Percentiles rank a stretch among this genome's conserved stretches.
Evolutionary conservation across 148 eudicot species (phyloP).

Genomic region (Chenopodium berlandieri): DNA sequence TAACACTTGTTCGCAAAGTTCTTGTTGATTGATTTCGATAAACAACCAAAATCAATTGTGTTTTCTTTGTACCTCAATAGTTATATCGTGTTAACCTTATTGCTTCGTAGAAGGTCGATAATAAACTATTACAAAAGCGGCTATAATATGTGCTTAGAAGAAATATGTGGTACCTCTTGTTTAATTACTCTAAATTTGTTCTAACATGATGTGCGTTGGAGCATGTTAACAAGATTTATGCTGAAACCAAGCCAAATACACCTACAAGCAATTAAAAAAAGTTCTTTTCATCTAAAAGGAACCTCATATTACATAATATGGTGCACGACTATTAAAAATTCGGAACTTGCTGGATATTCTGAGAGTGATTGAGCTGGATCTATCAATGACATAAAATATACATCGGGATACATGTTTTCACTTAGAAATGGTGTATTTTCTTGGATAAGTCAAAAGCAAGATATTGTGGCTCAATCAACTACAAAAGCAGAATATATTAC

Average conservation of each 20-base stretch:
- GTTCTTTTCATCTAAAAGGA: neutral
- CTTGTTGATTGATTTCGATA: too few species aligned
- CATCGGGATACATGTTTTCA: neutral
- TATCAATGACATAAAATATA: neutral
- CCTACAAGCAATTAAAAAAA: neutral
- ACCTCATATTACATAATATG: neutral
- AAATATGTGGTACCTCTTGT: too few species aligned
- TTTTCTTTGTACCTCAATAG: too few species aligned
- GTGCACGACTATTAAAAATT: neutral
- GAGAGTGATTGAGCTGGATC: neutral
- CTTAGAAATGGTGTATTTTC: neutral
- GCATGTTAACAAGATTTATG: neutral
- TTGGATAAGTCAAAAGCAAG: neutral
- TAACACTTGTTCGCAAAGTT: too few species aligned
- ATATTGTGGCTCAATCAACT: neutral
- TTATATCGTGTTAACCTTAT: too few species aligned
- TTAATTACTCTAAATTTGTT: too few species aligned
- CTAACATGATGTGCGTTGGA: neutral
- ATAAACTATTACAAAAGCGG: too few species aligned
- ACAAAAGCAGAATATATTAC: neutral
- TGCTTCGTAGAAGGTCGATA: too few species aligned
- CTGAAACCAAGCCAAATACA: neutral
- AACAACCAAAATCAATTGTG: too few species aligned
- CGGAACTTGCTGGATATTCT: neutral
- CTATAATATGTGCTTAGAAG: too few species aligned